phyloP scores from a whole-genome alignment of 1,139 yeast species.

The Groenewaldozyma auringiensis region DNA sequence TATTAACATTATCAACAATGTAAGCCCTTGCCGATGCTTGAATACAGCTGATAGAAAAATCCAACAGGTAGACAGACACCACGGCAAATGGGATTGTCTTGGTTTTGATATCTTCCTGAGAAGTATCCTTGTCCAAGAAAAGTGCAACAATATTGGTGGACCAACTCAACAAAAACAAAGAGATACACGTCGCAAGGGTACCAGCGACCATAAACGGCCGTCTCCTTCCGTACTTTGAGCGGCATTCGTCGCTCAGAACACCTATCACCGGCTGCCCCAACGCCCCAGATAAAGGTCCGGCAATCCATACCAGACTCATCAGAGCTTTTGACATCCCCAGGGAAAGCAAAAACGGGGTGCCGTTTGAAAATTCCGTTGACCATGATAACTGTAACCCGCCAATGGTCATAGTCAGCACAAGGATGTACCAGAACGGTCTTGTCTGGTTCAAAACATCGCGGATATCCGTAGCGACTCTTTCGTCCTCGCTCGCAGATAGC shows the following conservation, averaged over 20 bases:
- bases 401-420: constrained; percentile 39
- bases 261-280: constrained; percentile 57
- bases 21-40: constrained; percentile 53
- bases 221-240: constrained; percentile 41
- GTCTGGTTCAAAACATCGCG: constrained; percentile 1
- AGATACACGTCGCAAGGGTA: constrained; percentile 37
- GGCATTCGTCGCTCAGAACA: constrained; percentile 44
- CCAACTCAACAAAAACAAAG: constrained; percentile 42
- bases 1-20: constrained; percentile 50
- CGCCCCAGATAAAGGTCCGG: constrained; percentile 58
- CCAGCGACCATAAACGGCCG: constrained; percentile 50
- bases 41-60: constrained; percentile 48
- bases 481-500: background rate
- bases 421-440: constrained; percentile 37
- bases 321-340: constrained; percentile 47
- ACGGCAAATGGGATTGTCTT: constrained; percentile 44
- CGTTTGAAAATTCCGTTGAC: constrained; percentile 49
- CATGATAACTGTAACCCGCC: constrained; percentile 49
- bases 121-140: constrained; percentile 26
- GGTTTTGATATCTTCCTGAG: constrained; percentile 25
- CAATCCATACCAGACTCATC: constrained; percentile 52
- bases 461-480: background rate
- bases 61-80: constrained; percentile 44
- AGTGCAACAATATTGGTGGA: constrained; percentile 34
- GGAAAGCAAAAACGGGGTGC: constrained; percentile 43